Conservation (phyloP, 805 yeast species). For the Candida methanosorbosa region DNA sequence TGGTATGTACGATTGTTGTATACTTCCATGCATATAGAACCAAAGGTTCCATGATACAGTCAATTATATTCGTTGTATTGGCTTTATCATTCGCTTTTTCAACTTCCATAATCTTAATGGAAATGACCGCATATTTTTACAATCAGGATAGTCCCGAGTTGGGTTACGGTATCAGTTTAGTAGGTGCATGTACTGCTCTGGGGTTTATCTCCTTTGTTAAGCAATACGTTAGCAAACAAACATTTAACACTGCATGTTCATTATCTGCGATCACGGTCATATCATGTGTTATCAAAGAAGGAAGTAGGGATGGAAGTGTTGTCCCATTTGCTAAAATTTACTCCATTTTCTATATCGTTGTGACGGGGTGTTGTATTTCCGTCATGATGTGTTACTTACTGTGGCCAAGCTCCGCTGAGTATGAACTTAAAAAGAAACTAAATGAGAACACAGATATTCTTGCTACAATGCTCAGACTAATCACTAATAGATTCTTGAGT, state of each 20-base stretch:
- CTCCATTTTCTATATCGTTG: constrained; percentile 49
- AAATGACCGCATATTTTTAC: constrained; percentile 37
- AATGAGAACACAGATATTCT: constrained; percentile 44
- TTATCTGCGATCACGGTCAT: constrained; percentile 65
- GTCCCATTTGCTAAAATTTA: constrained; percentile 47
- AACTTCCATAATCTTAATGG: constrained; percentile 44
- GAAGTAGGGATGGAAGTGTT: constrained; percentile 47
- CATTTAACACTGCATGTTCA: constrained; percentile 77
- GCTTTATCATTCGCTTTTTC: constrained; percentile 46
- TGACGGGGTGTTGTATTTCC: constrained; percentile 51
- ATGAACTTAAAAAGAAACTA: constrained; percentile 33
- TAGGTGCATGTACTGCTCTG: constrained; percentile 44
- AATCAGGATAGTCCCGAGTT: constrained; percentile 36
- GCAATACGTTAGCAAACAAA: constrained; percentile 54
- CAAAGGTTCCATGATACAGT: constrained; percentile 73
- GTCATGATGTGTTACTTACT: constrained; percentile 51
- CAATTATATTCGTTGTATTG: constrained; percentile 49
- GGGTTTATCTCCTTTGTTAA: constrained; percentile 66
- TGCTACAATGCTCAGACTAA: constrained; percentile 37
- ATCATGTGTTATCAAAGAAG: constrained; percentile 67
- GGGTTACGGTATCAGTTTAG: constrained; percentile 45
- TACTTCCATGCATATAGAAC: constrained; percentile 80
- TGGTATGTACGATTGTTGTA: constrained; percentile 75
- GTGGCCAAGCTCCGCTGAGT: constrained; percentile 55
- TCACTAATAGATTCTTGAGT: constrained; percentile 39